These are phyloP conservation scores for Eimeria zaria DNA, from an alignment of 169 alveolate genomes.

Conservation along the genomic window DNA sequence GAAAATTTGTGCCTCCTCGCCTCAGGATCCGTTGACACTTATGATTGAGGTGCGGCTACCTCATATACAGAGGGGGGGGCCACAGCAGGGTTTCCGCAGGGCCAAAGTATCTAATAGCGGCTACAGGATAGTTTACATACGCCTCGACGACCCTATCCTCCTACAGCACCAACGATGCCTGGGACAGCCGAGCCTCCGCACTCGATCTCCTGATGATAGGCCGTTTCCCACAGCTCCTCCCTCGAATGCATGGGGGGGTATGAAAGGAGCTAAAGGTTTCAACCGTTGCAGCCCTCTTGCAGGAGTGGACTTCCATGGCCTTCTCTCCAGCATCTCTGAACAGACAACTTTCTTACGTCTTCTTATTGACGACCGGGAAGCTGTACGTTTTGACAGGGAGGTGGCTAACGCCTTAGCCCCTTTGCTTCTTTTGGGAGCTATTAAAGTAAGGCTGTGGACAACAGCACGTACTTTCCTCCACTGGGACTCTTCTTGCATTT, in stretches of 20 bases:
- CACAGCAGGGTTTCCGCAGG: conserved; percentile 72
- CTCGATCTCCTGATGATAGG: background rate
- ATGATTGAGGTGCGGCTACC: conserved; percentile 60
- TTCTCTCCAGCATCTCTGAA: conserved; percentile 63
- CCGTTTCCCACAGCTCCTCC: background rate
- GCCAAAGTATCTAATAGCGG: conserved; percentile 47
- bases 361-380: conserved; percentile 70
- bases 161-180: conserved; percentile 49
- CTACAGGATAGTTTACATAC: conserved; percentile 63
- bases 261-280: background rate
- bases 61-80: conserved; percentile 3
- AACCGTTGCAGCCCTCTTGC: conserved; percentile 39
- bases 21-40: conserved; percentile 58
- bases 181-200: conserved; percentile 40
- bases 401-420: conserved; percentile 69
- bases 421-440: conserved; percentile 42
- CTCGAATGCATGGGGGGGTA: background rate
- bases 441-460: conserved; percentile 11
- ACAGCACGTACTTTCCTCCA: background rate
- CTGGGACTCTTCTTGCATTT: background rate
- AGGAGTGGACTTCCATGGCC: conserved; percentile 46
- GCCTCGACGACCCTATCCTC: conserved; percentile 71
- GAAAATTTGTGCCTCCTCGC: no score
- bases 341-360: conserved; percentile 76
- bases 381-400: conserved; percentile 63